These are phyloP conservation scores for Yarrowia deformans DNA, from an alignment of 805 yeast genomes.

Conservation along the genomic window DNA sequence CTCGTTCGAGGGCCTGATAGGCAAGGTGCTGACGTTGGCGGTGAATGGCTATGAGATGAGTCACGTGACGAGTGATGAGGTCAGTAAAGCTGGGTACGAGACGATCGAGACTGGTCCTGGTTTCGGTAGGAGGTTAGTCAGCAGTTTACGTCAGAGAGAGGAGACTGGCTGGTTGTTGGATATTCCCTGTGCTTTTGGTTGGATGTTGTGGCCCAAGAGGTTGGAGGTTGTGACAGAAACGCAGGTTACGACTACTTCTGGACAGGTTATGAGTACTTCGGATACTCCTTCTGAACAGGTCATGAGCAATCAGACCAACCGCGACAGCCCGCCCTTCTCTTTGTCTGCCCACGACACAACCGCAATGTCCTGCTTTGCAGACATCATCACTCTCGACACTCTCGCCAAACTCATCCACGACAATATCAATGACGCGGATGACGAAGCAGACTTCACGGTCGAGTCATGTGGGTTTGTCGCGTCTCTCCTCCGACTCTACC, in stretches of 20 bases:
- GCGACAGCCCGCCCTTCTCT: not conserved
- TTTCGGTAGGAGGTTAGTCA: not conserved
- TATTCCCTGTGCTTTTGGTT: constrained; percentile 1
- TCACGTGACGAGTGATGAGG: not conserved
- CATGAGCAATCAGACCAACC: not conserved
- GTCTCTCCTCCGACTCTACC: constrained; percentile 58
- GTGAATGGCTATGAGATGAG: constrained; percentile 22
- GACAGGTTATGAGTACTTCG: no score
- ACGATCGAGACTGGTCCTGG: not conserved
- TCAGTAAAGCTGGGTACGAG: not conserved
- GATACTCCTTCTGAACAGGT: no score
- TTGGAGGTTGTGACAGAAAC: no score
- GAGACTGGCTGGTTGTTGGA: constrained; percentile 10
- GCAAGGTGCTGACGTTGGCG: constrained; percentile 28
- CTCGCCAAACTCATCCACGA: not conserved
- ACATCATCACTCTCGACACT: constrained; percentile 1
- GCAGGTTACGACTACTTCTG: no score
- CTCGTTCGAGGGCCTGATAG: constrained; percentile 11
- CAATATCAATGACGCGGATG: constrained; percentile 20
- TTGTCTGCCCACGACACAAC: not conserved
- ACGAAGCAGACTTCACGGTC: constrained; percentile 23
- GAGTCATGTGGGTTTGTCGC: constrained; percentile 53
- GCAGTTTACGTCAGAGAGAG: not conserved
- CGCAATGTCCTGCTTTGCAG: not conserved
- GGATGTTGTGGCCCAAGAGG: constrained; percentile 13